A percentile compares a stretch with the other conserved stretches of the same genome.
Evolutionary conservation across 768 basidiomycete genomes (phyloP).

Genomic region (Serendipita sp.): DNA sequence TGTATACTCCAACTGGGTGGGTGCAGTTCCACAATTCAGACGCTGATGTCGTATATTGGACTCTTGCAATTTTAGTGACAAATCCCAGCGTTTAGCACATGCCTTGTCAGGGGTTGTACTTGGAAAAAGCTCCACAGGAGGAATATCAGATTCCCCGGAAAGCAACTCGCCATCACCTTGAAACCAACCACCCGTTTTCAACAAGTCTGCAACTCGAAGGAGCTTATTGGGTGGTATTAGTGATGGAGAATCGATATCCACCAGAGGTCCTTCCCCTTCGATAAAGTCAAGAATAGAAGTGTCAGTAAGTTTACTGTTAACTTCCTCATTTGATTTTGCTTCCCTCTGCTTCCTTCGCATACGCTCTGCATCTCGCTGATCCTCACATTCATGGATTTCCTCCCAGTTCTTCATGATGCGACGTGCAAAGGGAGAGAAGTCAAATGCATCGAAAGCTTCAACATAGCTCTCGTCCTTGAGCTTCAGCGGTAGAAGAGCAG

Average conservation of each 20-base stretch:
- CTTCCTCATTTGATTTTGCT: neutral
- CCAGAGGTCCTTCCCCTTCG: neutral
- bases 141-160: neutral
- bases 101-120: neutral
- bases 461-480: neutral
- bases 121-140: neutral
- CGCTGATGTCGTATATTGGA: neutral
- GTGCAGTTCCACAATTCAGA: neutral
- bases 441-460: neutral
- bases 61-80: neutral
- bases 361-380: constrained; percentile 11
- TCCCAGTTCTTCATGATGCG: constrained; percentile 9
- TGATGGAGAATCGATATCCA: neutral
- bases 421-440: neutral
- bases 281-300: neutral
- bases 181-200: neutral
- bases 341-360: neutral
- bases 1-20: neutral
- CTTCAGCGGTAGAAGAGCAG: too few relatives aligned
- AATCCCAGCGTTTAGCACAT: neutral
- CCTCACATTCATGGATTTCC: constrained; percentile 11
- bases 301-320: neutral
- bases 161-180: neutral
- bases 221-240: neutral
- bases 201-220: neutral